Conservation (phyloP, 441 rosid species). For the Pelargonium australe region DNA sequence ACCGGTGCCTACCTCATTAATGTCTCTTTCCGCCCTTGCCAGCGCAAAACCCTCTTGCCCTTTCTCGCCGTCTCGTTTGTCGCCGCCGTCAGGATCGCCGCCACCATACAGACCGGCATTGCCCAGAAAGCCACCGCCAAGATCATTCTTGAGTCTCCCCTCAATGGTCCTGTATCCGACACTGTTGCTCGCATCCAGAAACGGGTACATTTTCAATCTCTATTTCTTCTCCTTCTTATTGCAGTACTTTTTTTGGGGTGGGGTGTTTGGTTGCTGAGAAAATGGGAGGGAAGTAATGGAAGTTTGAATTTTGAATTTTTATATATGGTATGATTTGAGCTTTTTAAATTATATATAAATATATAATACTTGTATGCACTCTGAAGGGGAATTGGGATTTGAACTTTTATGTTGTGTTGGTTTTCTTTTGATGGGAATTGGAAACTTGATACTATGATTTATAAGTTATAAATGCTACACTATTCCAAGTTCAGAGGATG, state of each 20-base stretch:
- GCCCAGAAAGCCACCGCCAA: constrained; percentile 63
- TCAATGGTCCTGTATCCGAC: constrained; percentile 27
- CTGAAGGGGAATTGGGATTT: background rate
- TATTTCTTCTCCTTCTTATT: no score
- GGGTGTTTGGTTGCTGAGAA: background rate
- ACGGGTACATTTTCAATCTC: constrained; percentile 34
- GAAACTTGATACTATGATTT: no score
- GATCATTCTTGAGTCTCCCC: constrained; percentile 45
- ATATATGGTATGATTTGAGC: no score
- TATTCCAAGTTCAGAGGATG: background rate
- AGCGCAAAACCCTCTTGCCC: constrained; percentile 24
- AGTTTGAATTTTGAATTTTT: no score
- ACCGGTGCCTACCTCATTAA: background rate
- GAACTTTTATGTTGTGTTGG: background rate
- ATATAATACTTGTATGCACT: background rate
- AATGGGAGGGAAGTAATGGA: background rate
- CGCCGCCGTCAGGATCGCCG: constrained; percentile 45
- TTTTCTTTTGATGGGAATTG: background rate
- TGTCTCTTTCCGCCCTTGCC: background rate
- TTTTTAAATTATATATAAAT: no score
- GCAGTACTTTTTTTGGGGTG: no score
- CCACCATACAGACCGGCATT: constrained; percentile 45
- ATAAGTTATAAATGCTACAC: background rate
- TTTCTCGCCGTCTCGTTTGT: constrained; percentile 36
- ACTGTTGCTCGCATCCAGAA: constrained; percentile 38